Evolutionary conservation across 1,284 basidiomycete genomes (phyloP), one percentile per base, ranked within the genome.

Genomic region (Ganoderma boninense): DNA sequence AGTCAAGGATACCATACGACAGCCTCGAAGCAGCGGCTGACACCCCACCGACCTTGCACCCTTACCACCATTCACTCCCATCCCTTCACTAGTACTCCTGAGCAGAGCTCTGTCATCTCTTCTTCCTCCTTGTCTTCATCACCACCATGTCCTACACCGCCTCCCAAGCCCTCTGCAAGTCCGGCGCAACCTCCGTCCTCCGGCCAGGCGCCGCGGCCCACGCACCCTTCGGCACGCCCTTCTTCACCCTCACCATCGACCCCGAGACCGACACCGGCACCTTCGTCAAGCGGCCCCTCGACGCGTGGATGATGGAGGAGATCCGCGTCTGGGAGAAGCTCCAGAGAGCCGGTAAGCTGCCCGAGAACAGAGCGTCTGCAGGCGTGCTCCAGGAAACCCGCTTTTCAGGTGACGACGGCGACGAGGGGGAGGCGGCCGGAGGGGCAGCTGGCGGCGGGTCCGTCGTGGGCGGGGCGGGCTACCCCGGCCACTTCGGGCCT

Each of bases 291-390:
- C 62, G 49, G 8, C 62, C 32, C 20, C 20, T 52, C 29, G 29
- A 14, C 35, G 38, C 35, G 35, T 10, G 20, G 57, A 60, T 40
- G 57, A 23, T 35, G 18, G 57, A 38, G 57, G 57, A 60, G 38
- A 60, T 60, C 11, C 13, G 57, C 2, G 57, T 35, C 20, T 60
- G 57, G 57, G 35, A 40, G 57, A 60, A 60, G 57, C 57, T 60
- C 35, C 57, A 60, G 57, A 35, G 57, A 6, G 40, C 35, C 10
- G 57, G 57, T 60, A 60, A 60, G 26, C 26, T 29, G 26, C 26
- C 26, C 26, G 26, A 29, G 26, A 29, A 29, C 26, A 29, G 26
- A 29, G 26, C 26, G 26, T 29, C 26, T 29, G 26, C 26, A 29
- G 26, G 1, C 2, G 26, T 29, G 2, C 26, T 29, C 26, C 26